Conservation (phyloP, 129 eudicot species). For the Lonicera japonica region DNA sequence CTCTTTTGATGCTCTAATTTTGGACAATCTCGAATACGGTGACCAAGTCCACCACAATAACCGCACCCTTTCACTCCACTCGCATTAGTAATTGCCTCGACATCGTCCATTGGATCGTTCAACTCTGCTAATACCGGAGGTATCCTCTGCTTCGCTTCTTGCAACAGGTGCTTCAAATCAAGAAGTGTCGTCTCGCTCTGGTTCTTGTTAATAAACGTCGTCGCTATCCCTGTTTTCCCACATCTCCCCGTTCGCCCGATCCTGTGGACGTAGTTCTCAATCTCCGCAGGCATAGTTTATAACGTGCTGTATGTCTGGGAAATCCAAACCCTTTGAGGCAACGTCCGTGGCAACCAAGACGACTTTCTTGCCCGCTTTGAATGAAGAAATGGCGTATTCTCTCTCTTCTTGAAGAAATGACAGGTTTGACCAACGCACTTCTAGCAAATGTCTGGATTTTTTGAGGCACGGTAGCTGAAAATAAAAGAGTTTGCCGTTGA, state of each 20-base stretch:
- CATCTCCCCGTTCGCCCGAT: slow-evolving; percentile 85
- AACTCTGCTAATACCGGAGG: slow-evolving; percentile 78
- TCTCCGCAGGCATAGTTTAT: slow-evolving; percentile 87
- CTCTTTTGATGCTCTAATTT: slow-evolving; percentile 75
- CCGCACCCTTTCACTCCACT: slow-evolving; percentile 88
- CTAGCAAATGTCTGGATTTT: slow-evolving; percentile 72
- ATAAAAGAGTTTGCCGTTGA: slow-evolving; percentile 71
- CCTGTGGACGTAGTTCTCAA: slow-evolving; percentile 76
- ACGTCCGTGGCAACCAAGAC: slow-evolving; percentile 71
- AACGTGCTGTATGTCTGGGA: slow-evolving; percentile 82
- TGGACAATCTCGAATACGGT: slow-evolving; percentile 62
- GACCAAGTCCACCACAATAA: slow-evolving; percentile 86
- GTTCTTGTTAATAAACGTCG: slow-evolving; percentile 77
- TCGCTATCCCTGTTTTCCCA: slow-evolving; percentile 80
- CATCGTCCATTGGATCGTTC: slow-evolving; percentile 66
- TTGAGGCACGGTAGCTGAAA: slow-evolving; percentile 85
- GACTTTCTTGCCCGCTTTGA: slow-evolving; percentile 59
- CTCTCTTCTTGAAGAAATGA: slow-evolving; percentile 70
- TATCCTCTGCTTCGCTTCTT: slow-evolving; percentile 77
- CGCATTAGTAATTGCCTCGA: slow-evolving; percentile 48
- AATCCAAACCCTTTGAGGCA: slow-evolving; percentile 83
- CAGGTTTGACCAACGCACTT: slow-evolving; percentile 72
- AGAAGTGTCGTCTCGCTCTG: slow-evolving; percentile 79
- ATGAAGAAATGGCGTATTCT: slow-evolving; percentile 67
- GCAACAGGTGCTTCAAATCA: slow-evolving; percentile 75